phyloP scores from a whole-genome alignment of 768 basidiomycete genomes.

The Dentipellis sp. region DNA sequence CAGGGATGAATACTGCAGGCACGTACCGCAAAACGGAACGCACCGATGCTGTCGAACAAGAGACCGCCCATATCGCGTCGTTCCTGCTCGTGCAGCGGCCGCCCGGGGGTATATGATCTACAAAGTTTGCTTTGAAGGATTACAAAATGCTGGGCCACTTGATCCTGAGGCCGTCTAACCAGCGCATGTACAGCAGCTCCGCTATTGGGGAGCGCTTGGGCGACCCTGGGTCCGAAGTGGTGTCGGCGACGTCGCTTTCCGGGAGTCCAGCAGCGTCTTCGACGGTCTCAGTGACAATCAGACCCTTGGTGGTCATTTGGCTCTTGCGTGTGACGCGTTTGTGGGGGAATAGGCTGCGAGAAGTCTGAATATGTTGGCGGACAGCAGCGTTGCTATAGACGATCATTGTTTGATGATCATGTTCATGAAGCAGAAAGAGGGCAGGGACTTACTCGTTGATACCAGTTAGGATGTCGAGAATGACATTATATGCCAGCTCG shows the following conservation, averaged over 20 bases:
- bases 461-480: slow-evolving; percentile 83
- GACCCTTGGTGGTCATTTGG: slow-evolving; percentile 77
- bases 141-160: slow-evolving; percentile 77
- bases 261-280: slow-evolving; percentile 33
- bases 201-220: slow-evolving; percentile 80
- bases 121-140: background rate
- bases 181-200: slow-evolving; percentile 93
- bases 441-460: slow-evolving; percentile 73
- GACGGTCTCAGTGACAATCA: slow-evolving; percentile 79
- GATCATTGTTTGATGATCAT: background rate
- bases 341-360: slow-evolving; percentile 75
- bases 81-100: background rate
- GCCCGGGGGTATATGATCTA: background rate
- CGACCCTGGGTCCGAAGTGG: slow-evolving; percentile 15
- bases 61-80: background rate
- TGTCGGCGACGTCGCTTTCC: slow-evolving; percentile 30
- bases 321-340: slow-evolving; percentile 70
- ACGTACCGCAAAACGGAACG: background rate
- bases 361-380: slow-evolving; percentile 73
- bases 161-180: slow-evolving; percentile 85
- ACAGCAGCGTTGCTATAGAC: slow-evolving; percentile 60
- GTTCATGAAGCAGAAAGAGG: too few relatives aligned
- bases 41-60: background rate
- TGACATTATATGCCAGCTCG: slow-evolving; percentile 75
- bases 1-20: background rate